phyloP scores from a whole-genome alignment of 1,284 basidiomycete genomes.

The Psilocybe mexicana region DNA sequence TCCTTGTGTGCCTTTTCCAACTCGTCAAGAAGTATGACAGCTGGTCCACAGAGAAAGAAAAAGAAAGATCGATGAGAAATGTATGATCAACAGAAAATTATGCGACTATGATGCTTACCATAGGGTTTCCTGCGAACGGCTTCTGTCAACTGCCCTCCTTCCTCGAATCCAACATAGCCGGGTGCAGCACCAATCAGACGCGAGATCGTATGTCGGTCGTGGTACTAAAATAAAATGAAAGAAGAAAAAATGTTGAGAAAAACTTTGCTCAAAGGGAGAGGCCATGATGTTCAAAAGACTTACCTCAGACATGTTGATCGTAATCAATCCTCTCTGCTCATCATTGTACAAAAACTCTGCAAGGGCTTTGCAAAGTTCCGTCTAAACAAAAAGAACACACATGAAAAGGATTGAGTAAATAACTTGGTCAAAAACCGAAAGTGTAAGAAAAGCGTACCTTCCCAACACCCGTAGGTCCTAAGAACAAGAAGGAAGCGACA shows the following conservation, averaged over 20 bases:
- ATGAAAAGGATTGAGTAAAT: not conserved
- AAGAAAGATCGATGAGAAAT: not conserved
- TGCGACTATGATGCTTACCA: conserved; percentile 41
- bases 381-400: conserved; percentile 45
- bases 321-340: conserved; percentile 82
- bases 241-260: not conserved
- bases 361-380: conserved; percentile 85
- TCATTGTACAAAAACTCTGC: conserved; percentile 89
- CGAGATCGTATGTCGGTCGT: conserved; percentile 89
- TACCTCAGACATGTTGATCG: conserved; percentile 88
- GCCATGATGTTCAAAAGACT: conserved; percentile 19
- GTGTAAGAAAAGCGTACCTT: conserved; percentile 45
- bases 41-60: conserved; percentile 32
- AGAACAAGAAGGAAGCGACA: conserved; percentile 89
- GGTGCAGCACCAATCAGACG: conserved; percentile 89
- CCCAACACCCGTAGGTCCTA: conserved; percentile 87
- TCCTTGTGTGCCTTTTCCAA: conserved; percentile 94
- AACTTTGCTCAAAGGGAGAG: not conserved
- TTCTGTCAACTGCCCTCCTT: conserved; percentile 89
- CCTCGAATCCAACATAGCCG: conserved; percentile 93
- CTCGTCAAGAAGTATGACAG: conserved; percentile 82
- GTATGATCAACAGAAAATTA: not conserved
- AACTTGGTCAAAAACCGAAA: too few relatives aligned
- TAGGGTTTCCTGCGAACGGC: conserved; percentile 84
- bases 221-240: conserved; percentile 46